Evolutionary conservation across 169 alveolate species (phyloP), one percentile per base, ranked within the genome.

Genomic region (Eimeria zaria): DNA sequence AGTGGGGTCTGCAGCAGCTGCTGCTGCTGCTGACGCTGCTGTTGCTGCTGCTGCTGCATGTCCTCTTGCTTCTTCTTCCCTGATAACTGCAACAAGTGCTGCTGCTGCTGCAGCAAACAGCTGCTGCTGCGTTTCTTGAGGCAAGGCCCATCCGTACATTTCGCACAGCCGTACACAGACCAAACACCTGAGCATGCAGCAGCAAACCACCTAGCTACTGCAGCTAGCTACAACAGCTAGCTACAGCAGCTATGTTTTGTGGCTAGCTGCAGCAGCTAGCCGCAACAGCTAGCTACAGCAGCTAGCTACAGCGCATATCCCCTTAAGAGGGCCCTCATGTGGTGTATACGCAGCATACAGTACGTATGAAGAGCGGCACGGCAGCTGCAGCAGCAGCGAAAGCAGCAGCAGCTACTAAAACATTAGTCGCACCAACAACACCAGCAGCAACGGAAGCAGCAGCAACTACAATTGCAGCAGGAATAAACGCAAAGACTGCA

Each of bases 31-130:
- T 7, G 39, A 22, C 12, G 78, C 78, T 8, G 78, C 60, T 36
- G 87, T 30, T 36, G 87, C 48, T 44, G 87, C 87, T 69, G 46
- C 80, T 69, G 46, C 80, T n/a, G 46, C 46, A 27, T 24, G 46
- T 1, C 80, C 80, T 69, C n/a, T 69, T 20, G 41, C 89, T 48
- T 44, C 51, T 11, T 41, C 89, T 51, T 80, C 48, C 69, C 71
- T 20, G 20, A 80, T 27, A 48, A 24, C 44, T 48, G 71, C 48
- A 0, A 44, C 36, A n/a, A 80, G 89, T n/a, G 89, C 89, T 44
- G 64, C 71, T 44, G 36, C 69, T n/a, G 89, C 89, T 24, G 89
- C 89, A 48, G 89, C 89, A 80, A 80, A 80, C 71, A 80, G 89
- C 71, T 80, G 89, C 89, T 80, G 89, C 89, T 48, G 89, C 11